Evolutionary conservation across 306 rosid species (phyloP).

Genomic region (Cucumis hystrix): DNA sequence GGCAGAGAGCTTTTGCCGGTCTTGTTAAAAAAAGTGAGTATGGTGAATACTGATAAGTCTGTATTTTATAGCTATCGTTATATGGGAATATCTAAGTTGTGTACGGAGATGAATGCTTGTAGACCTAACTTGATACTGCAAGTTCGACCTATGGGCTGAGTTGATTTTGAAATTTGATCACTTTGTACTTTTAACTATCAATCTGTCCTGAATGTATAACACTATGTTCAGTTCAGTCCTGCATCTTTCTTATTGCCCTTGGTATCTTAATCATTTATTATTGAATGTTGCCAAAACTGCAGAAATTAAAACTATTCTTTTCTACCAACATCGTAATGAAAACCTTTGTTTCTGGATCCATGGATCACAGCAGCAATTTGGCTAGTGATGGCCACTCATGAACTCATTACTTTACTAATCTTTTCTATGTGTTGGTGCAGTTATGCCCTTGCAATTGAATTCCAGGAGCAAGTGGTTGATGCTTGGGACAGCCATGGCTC

Average conservation of each 20-base stretch:
- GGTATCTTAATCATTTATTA: not conserved
- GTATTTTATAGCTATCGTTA: not conserved
- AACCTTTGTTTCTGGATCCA: not conserved
- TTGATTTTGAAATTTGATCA: not conserved
- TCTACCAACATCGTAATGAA: not conserved
- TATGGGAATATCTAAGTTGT: not conserved
- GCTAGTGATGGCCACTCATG: not conserved
- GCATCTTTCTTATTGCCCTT: not conserved
- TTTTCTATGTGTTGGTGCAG: constrained; percentile 36
- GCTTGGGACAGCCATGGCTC: constrained; percentile 96
- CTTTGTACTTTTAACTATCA: not conserved
- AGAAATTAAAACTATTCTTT: not conserved
- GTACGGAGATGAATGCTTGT: not conserved
- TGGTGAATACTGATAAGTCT: not conserved
- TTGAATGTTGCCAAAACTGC: not conserved
- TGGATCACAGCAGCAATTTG: not conserved
- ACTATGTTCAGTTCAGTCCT: not conserved
- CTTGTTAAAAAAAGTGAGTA: not conserved
- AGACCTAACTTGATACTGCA: not conserved
- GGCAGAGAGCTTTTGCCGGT: not conserved
- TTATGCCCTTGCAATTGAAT: constrained; percentile 61
- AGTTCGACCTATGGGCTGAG: not conserved
- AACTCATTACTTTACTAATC: not conserved
- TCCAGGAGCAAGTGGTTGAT: constrained; percentile 70
- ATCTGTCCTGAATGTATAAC: not conserved